Percentiles rank a stretch among this genome's conserved stretches.
Evolutionary conservation across 2,329 filamentous ascomycete species (phyloP).

Genomic region (Colletotrichum cuscutae): DNA sequence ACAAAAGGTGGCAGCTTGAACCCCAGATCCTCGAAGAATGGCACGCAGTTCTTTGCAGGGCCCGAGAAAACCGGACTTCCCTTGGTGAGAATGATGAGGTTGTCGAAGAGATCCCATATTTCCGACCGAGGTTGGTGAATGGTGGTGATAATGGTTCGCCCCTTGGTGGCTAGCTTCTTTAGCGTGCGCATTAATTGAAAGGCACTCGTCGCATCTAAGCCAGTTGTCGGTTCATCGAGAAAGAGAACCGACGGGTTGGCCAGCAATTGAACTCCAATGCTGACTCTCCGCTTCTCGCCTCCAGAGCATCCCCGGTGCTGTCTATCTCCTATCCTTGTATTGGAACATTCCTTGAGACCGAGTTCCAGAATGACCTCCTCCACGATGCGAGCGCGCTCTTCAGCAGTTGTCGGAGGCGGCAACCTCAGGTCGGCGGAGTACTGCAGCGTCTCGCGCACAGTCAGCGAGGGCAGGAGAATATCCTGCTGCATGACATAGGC

Average conservation of each 20-base stretch:
- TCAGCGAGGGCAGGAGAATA: slow-evolving; percentile 76
- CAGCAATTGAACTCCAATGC: slow-evolving; percentile 82
- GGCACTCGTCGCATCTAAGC: slow-evolving; percentile 80
- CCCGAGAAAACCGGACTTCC: slow-evolving; percentile 78
- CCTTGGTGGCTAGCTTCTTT: slow-evolving; percentile 74
- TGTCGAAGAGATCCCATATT: slow-evolving; percentile 82
- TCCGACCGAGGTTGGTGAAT: slow-evolving; percentile 84
- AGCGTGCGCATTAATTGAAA: slow-evolving; percentile 78
- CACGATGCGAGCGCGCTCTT: slow-evolving; percentile 71
- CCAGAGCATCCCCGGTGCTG: slow-evolving; percentile 81
- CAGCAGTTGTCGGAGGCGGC: slow-evolving; percentile 67
- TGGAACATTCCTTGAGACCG: slow-evolving; percentile 79
- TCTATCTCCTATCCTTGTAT: slow-evolving; percentile 78
- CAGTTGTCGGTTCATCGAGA: slow-evolving; percentile 83
- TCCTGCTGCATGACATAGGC: slow-evolving; percentile 84
- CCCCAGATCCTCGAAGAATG: slow-evolving; percentile 71
- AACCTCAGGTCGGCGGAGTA: slow-evolving; percentile 80
- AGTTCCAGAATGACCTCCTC: slow-evolving; percentile 82
- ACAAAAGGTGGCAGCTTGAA: slow-evolving; percentile 75
- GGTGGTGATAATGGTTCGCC: slow-evolving; percentile 77
- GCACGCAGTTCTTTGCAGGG: slow-evolving; percentile 63
- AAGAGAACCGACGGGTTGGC: slow-evolving; percentile 82
- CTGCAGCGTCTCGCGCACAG: slow-evolving; percentile 78
- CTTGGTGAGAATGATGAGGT: slow-evolving; percentile 73
- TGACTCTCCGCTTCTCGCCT: slow-evolving; percentile 80